Base-by-base conservation (phyloP, 2,329 filamentous ascomycete genomes). In the Hirsutella thompsonii region DNA sequence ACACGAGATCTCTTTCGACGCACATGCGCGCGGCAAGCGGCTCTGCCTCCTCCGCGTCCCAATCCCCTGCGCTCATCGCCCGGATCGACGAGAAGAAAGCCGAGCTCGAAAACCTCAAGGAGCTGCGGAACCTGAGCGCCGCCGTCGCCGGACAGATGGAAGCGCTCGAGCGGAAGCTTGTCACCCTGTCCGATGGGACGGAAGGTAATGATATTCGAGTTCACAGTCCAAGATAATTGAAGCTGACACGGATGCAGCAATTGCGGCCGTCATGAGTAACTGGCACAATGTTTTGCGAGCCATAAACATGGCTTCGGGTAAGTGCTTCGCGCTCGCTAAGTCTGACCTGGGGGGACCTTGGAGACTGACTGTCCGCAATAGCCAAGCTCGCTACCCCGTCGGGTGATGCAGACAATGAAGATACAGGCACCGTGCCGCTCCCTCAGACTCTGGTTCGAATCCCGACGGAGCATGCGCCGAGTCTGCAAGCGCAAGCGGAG, bases 201-300 rank as follows among this genome's bases (percentile, higher is more conserved):
- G 83, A 92, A 73, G 82, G 82, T 34, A 34, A 8, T 1, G 32
- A 3, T 19, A 5, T 16, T 8, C 14, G 32, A 18, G 11, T 83
- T 56, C 45, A 57, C 23, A 26, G 23, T 42, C 44, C 42, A 33
- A 8, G 14, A n/a, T 4, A 10, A 13, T 52, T 58, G 35, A 61
- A 46, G n/a, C 44, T 42, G 39, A 30, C 49, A 47, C 10, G 20
- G 2, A 23, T 4, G 20, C 56, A 87, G 84, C 83, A 45, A 86
- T 93, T 53, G 85, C 86, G 32, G 74, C 81, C n/a, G 85, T 93
- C 19, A 68, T 93, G 56, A 76, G 81, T 40, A 93, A 92, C 58
- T 93, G 86, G 86, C 82, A 89, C 59, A 89, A 86, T 52, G 85
- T 93, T 48, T 70, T 93, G 45, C 72, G 82, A 48, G 84, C 84